phyloP scores from a whole-genome alignment of 2,329 filamentous ascomycete species.

The Nemania bipapillata region DNA sequence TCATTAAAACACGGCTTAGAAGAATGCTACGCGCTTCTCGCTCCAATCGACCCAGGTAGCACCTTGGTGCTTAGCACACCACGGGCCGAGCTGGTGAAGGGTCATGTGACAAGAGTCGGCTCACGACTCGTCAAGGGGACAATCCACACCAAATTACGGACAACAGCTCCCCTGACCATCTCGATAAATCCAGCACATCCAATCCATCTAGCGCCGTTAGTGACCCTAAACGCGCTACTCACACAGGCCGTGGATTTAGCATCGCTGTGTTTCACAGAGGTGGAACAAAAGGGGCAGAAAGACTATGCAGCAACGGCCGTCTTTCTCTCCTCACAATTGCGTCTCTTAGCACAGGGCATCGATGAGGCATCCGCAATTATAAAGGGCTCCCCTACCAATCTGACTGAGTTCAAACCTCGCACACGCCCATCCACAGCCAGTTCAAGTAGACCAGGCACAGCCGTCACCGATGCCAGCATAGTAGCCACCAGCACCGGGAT shows the following conservation, averaged over 20 bases:
- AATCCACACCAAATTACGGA: slow-evolving; percentile 79
- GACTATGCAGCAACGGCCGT: slow-evolving; percentile 59
- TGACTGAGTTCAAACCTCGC: slow-evolving; percentile 40
- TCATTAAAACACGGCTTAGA: slow-evolving; percentile 75
- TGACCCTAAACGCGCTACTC: slow-evolving; percentile 77
- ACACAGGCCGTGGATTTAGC: slow-evolving; percentile 86
- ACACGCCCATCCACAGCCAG: not conserved
- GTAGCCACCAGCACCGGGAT: slow-evolving; percentile 11
- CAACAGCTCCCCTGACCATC: slow-evolving; percentile 66
- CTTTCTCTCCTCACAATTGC: slow-evolving; percentile 68
- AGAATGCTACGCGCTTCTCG: slow-evolving; percentile 87
- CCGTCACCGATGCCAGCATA: slow-evolving; percentile 20
- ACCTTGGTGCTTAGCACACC: slow-evolving; percentile 90
- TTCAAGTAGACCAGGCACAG: slow-evolving; percentile 26
- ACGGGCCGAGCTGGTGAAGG: slow-evolving; percentile 89
- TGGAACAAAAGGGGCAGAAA: slow-evolving; percentile 23
- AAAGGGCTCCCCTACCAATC: slow-evolving; percentile 61
- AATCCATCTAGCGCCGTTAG: slow-evolving; percentile 75
- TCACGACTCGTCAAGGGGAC: slow-evolving; percentile 91
- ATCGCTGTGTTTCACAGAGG: slow-evolving; percentile 76
- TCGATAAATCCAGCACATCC: slow-evolving; percentile 61
- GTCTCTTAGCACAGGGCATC: slow-evolving; percentile 66
- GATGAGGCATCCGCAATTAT: slow-evolving; percentile 63
- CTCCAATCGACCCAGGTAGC: slow-evolving; percentile 83
- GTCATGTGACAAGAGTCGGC: slow-evolving; percentile 88